phyloP scores from a whole-genome alignment of 768 basidiomycete genomes.

The Candolleomyces eurysporus region DNA sequence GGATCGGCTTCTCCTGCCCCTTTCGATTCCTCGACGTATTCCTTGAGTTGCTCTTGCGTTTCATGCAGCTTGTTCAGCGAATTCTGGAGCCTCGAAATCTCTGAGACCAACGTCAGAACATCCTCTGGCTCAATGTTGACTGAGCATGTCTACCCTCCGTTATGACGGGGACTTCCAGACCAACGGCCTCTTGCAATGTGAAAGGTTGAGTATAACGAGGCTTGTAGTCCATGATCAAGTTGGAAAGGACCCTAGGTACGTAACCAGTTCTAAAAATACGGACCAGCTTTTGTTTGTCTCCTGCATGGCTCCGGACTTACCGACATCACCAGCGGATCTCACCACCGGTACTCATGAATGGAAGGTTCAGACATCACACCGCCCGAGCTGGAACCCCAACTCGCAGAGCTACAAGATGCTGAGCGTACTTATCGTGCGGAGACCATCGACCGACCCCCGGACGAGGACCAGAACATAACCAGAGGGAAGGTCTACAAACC shows the following conservation, averaged over 20 bases:
- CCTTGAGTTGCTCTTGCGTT: conserved; percentile 59
- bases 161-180: conserved; percentile 64
- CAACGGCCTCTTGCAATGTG: conserved; percentile 59
- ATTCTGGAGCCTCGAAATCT: conserved; percentile 73
- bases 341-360: background rate
- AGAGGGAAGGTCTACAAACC: conserved; percentile 43
- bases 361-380: background rate
- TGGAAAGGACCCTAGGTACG: background rate
- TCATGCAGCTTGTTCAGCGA: conserved; percentile 60
- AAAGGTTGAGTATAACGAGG: conserved; percentile 77
- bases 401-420: conserved; percentile 1
- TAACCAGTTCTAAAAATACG: background rate
- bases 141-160: conserved; percentile 57
- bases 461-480: conserved; percentile 23
- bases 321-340: background rate
- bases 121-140: background rate
- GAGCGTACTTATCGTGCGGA: conserved; percentile 25
- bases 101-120: conserved; percentile 33
- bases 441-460: conserved; percentile 35
- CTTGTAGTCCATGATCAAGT: conserved; percentile 54
- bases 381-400: background rate
- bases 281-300: background rate
- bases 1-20: conserved; percentile 39
- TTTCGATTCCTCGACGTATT: conserved; percentile 36
- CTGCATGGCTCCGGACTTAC: background rate